Percentiles rank a stretch among this genome's conserved stretches.
phyloP scores from a whole-genome alignment of 495 filamentous ascomycete genomes.

The Cladorrhinum samala region DNA sequence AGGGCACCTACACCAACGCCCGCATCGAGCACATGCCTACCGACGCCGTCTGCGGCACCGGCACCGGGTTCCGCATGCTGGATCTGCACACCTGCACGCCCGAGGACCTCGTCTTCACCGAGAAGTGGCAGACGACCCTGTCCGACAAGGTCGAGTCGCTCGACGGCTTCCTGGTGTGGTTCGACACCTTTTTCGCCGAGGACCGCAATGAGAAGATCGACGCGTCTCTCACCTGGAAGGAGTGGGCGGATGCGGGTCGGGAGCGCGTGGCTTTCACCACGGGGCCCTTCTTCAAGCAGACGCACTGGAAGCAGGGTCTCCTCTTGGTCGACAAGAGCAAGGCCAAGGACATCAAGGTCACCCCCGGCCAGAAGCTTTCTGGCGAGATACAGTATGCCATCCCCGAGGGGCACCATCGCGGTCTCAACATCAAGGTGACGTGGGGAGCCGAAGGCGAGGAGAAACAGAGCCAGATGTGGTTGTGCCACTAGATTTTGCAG shows the following conservation, averaged over 20 bases:
- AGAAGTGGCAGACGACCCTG: constrained; percentile 50
- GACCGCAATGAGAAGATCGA: constrained; percentile 33
- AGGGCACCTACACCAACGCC: constrained; percentile 74
- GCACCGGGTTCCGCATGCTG: constrained; percentile 62
- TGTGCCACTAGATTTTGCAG: constrained; percentile 22
- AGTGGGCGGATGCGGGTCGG: constrained; percentile 25
- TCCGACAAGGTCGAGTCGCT: constrained; percentile 39
- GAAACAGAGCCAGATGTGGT: constrained; percentile 39
- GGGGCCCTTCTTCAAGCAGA: constrained; percentile 68
- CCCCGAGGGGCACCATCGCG: constrained; percentile 43
- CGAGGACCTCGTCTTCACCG: constrained; percentile 70
- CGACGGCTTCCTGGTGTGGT: constrained; percentile 75
- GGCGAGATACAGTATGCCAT: constrained; percentile 44
- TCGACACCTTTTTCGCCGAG: constrained; percentile 70
- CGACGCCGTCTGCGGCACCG: constrained; percentile 72
- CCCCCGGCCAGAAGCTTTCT: constrained; percentile 30
- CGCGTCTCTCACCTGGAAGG: constrained; percentile 17
- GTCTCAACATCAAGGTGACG: constrained; percentile 36
- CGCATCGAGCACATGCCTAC: constrained; percentile 77
- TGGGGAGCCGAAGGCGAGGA: constrained; percentile 34
- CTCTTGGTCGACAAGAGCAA: constrained; percentile 36
- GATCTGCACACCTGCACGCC: constrained; percentile 73
- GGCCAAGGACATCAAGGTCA: constrained; percentile 18
- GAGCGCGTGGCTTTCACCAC: constrained; percentile 66
- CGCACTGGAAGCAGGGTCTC: constrained; percentile 85